Evolutionary conservation across 805 yeast species (phyloP), one percentile per base, ranked within the genome.

Genomic region (baker's yeast (Saccharomyces cerevisiae)): DNA sequence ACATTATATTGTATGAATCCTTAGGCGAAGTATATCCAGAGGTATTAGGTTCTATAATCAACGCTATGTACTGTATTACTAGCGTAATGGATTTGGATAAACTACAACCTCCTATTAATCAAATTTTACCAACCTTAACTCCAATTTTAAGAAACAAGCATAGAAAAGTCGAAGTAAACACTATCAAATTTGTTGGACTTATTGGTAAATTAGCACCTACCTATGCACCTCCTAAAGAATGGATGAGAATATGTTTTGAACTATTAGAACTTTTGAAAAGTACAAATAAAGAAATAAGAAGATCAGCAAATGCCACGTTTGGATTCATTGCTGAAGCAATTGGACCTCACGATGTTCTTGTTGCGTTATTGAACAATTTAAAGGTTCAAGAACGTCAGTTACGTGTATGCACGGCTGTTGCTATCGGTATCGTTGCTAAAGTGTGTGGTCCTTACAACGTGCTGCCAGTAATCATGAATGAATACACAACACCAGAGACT

Each of bases 181-280:
- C 91, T 8, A 86, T 94, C 41, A 81, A 78, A 47, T 73, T 92
- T 21, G 85, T 94, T 27, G 97, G 97, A 1, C 75, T 81, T 51
- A 85, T 92, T 53, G 97, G 98, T 0, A 81, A 78, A 50, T 77
- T 81, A 47, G 91, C 87, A 9, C 84, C 96, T 1, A 95, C 88
- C 58, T 81, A 82, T 53, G 87, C 90, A 14, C 83, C 90, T 41
- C 96, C 96, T 2, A 82, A 89, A 57, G 99, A 94, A 70, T 94
- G 99, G 99, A 89, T 94, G 92, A 77, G 98, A 58, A 87, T 92
- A 27, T 88, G 97, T 64, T 89, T 88, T 69, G 97, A 91, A 63
- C 75, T 94, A 32, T 70, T 94, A 48, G 98, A 94, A 60, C 83
- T 92, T 83, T 76, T 94, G 55, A 89, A 89, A 65, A 85, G 96